phyloP scores from a whole-genome alignment of 495 filamentous ascomycete species.

The Annulohypoxylon bovei region DNA sequence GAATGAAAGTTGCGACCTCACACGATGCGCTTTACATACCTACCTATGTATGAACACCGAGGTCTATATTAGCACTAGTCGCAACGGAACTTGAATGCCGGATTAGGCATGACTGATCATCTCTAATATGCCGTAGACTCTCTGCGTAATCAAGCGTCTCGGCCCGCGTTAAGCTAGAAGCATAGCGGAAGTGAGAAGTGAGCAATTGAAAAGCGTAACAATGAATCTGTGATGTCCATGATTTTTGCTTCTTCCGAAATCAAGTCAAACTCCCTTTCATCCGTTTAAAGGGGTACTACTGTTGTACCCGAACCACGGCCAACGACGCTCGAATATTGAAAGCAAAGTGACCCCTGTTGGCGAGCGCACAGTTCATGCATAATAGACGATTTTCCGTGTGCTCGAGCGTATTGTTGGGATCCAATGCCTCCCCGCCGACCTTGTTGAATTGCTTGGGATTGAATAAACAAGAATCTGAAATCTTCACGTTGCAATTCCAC shows the following conservation, averaged over 20 bases:
- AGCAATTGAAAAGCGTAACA: neutral
- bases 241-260: neutral
- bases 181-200: conserved; percentile 5
- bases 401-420: neutral
- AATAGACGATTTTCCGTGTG: neutral
- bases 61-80: neutral
- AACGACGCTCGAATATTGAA: neutral
- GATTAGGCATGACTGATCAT: neutral
- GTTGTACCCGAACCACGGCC: neutral
- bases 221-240: neutral
- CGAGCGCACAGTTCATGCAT: neutral
- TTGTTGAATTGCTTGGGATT: neutral
- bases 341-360: neutral
- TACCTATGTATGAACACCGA: neutral
- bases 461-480: conserved; percentile 9
- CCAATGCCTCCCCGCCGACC: neutral
- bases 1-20: neutral
- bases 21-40: neutral
- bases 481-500: conserved; percentile 12
- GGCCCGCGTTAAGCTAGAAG: neutral
- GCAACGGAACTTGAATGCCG: neutral
- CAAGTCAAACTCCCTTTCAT: neutral
- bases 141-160: neutral
- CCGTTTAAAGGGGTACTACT: neutral
- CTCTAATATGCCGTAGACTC: neutral